phyloP scores from a whole-genome alignment of 2,329 filamentous ascomycete species.

The Fusarium dlaminii region DNA sequence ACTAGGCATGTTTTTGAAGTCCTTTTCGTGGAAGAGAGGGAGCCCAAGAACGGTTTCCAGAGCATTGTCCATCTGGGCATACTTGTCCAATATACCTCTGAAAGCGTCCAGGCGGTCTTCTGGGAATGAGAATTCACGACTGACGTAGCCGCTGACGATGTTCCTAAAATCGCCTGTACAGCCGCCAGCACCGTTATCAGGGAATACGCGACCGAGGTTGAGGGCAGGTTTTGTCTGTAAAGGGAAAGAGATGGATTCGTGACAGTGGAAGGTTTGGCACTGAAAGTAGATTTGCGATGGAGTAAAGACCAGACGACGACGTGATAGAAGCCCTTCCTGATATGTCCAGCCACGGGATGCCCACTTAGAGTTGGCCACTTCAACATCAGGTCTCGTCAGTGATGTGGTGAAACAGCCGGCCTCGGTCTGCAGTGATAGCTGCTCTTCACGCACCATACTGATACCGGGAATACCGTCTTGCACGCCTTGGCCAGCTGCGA shows the following conservation, averaged over 20 bases:
- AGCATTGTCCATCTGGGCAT: slow-evolving; percentile 39
- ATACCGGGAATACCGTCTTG: slow-evolving; percentile 49
- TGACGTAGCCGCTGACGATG: slow-evolving; percentile 47
- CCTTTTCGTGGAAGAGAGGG: slow-evolving; percentile 48
- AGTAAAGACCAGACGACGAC: slow-evolving; percentile 50
- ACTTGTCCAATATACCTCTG: slow-evolving; percentile 45
- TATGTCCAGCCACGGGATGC: slow-evolving; percentile 49
- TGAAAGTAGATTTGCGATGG: slow-evolving; percentile 52
- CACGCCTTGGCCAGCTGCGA: slow-evolving; percentile 46
- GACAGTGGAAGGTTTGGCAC: slow-evolving; percentile 50
- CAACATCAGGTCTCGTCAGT: slow-evolving; percentile 48
- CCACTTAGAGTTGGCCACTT: slow-evolving; percentile 49
- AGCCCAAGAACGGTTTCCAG: slow-evolving; percentile 48
- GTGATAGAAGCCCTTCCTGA: slow-evolving; percentile 50
- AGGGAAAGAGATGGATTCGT: slow-evolving; percentile 49
- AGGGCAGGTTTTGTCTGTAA: slow-evolving; percentile 45
- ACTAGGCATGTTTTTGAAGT: slow-evolving; percentile 42
- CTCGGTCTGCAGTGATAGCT: slow-evolving; percentile 48
- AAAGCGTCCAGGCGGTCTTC: slow-evolving; percentile 50
- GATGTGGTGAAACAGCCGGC: slow-evolving; percentile 49
- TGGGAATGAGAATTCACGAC: slow-evolving; percentile 39
- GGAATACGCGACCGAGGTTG: slow-evolving; percentile 48
- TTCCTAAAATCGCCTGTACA: slow-evolving; percentile 40
- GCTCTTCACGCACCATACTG: slow-evolving; percentile 46
- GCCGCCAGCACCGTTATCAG: slow-evolving; percentile 32